Base-by-base conservation (phyloP, 1,139 yeast genomes). In the Blastobotrys buckinghamii region DNA sequence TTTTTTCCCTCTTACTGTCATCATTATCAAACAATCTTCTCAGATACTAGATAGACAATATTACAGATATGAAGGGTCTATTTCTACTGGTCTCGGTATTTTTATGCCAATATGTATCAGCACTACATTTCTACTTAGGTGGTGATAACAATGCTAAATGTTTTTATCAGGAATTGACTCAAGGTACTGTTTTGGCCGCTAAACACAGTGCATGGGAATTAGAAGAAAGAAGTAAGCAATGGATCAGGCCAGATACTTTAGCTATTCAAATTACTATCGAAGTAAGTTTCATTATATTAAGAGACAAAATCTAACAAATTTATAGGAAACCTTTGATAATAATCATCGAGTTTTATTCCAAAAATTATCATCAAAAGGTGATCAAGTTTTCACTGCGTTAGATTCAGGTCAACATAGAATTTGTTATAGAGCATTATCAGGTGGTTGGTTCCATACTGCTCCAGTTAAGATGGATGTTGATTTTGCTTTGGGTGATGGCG, bases 371-470 rank as follows among this genome's bases (percentile, higher is more conserved):
- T 70, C 85, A 26, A 65, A 68, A 26, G 86, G 88, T 34, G 82
- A 79, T 54, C 82, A 83, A 65, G 77, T 84, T 19, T 83, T 82
- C 66, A 77, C 81, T 29, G 83, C 90, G 1, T 70, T 79, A 44
- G 88, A 80, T 44, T 72, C 81, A 33, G 94, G 94, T 40, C 86
- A 82, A 60, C 92, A 84, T 68, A 71, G 78, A 58, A 75, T 84
- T 44, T 84, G 94, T 66, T 72, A 83, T 59, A 79, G 81, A 50
- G 84, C 88, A 4, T 75, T 78, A 55, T 73, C 79, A 34, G 76
- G 76, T 55, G 81, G 80, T 52, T 80, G 79, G 87, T 74, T 73
- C 65, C 72, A 70, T 50, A 69, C 64, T 64, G 72, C 63, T 55
- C 77, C 66, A 60, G 80, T 68, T 51, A 76, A 72, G 64, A 67